Conservation (phyloP, 2,329 filamentous ascomycete species). For the Trichophyton rubrum region DNA sequence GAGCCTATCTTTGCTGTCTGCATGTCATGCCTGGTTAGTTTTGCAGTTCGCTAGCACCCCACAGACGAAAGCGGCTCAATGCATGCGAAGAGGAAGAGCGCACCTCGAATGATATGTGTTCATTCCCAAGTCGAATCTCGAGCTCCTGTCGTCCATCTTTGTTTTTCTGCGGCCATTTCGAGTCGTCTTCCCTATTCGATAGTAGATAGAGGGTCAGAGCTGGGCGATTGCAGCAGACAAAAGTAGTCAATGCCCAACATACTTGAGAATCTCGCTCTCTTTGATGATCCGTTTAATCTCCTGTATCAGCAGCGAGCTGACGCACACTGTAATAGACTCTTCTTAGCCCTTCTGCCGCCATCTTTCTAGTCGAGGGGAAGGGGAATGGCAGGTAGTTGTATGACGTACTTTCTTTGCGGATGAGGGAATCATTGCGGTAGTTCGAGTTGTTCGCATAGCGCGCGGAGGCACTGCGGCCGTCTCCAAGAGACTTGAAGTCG, state of each 20-base stretch:
- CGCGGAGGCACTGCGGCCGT: slow-evolving; percentile 83
- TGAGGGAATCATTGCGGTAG: slow-evolving; percentile 95
- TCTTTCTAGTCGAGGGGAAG: background rate
- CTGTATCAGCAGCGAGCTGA: slow-evolving; percentile 76
- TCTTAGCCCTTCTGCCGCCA: slow-evolving; percentile 13
- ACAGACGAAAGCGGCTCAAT: too few species aligned
- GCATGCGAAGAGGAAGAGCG: slow-evolving; percentile 16
- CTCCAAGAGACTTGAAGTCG: slow-evolving; percentile 83
- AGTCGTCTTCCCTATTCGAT: slow-evolving; percentile 79
- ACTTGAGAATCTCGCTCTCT: slow-evolving; percentile 95
- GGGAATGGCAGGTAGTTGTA: background rate
- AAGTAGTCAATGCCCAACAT: slow-evolving; percentile 21
- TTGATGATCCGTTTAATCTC: slow-evolving; percentile 98
- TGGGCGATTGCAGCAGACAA: background rate
- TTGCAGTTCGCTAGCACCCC: too few species aligned
- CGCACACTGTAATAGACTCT: slow-evolving; percentile 59
- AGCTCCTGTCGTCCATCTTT: slow-evolving; percentile 95
- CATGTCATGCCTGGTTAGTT: background rate
- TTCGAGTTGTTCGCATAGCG: slow-evolving; percentile 99
- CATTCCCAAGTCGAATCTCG: slow-evolving; percentile 83
- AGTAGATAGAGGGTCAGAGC: background rate
- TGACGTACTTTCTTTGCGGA: slow-evolving; percentile 94
- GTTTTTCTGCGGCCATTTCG: slow-evolving; percentile 98
- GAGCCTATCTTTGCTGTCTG: slow-evolving; percentile 98
- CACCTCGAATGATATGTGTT: slow-evolving; percentile 97